Conservation (phyloP, 2,329 filamentous ascomycete species). For the Phaeoacremonium minimum region DNA sequence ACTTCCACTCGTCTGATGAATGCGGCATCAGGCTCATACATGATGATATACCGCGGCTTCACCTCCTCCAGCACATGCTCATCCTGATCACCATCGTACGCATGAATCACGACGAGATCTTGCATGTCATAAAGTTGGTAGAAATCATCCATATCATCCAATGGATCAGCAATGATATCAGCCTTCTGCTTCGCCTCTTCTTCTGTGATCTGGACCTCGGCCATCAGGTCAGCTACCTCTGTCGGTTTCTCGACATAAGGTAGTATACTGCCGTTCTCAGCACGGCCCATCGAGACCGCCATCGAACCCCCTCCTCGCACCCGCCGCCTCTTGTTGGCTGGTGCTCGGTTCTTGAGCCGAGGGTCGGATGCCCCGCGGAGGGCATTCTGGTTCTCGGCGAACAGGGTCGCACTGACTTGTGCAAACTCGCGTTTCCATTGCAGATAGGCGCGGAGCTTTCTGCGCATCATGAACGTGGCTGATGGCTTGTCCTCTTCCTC, state of each 20-base stretch:
- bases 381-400: conserved; percentile 74
- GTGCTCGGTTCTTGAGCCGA: conserved; percentile 54
- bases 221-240: conserved; percentile 78
- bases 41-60: conserved; percentile 90
- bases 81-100: conserved; percentile 93
- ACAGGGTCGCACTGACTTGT: conserved; percentile 74
- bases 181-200: conserved; percentile 71
- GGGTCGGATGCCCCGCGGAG: conserved; percentile 63
- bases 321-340: conserved; percentile 81
- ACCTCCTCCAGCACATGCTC: conserved; percentile 95
- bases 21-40: conserved; percentile 94
- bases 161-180: conserved; percentile 69
- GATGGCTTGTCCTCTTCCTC: conserved; percentile 61
- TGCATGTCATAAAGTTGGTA: conserved; percentile 90
- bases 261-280: conserved; percentile 69
- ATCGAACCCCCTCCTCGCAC: conserved; percentile 71
- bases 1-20: conserved; percentile 95
- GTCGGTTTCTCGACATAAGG: conserved; percentile 77
- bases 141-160: conserved; percentile 88
- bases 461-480: conserved; percentile 83
- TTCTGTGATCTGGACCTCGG: conserved; percentile 77
- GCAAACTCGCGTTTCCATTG: conserved; percentile 88
- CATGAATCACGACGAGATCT: conserved; percentile 82
- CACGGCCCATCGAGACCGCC: conserved; percentile 54
- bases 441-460: conserved; percentile 80